Evolutionary conservation across 2,329 filamentous ascomycete genomes (phyloP), one percentile per base, ranked within the genome.

Genomic region (Ophiostoma sp.): DNA sequence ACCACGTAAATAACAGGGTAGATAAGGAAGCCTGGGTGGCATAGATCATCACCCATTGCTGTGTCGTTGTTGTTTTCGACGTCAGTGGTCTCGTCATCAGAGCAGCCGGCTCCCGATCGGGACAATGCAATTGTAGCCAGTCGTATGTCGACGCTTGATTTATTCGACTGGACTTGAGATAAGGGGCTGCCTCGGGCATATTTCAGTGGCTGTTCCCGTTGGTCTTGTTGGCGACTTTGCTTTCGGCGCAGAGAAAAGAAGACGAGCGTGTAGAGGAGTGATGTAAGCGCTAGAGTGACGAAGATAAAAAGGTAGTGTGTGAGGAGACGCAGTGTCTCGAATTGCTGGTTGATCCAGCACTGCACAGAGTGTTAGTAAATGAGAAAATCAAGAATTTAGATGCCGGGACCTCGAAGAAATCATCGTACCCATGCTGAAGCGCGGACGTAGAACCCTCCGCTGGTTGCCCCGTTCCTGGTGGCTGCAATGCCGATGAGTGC

Each of bases 291-390:
- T 4, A 84, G 78, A 9, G 80, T 77, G n/a, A 83, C 76, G 73
- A 84, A 90, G 72, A 91, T 89, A 85, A 88, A 91, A 70, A 91
- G 80, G 77, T 91, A 91, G 77, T 91, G 89, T 0, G 88, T 83
- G 79, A 85, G 85, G 0, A 92, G 82, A 63, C 89, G 87, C 42
- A 89, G 82, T 17, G 79, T 78, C 64, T 85, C 82, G 74, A 87
- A 87, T 22, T 83, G 79, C 19, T 84, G 79, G 74, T 87, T 88
- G 28, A 91, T 85, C 89, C 89, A 92, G 79, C 90, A 91, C 88
- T 86, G 76, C 8, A 33, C 2, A 15, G 17, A 2, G 11, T 33
- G 22, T 50, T 12, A 33, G 64, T 39, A 25, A 55, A 45, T 12
- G 22, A 42, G 36, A 2, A n/a, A 57, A 28, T 19, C 12, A 25